A percentile compares a stretch with the other conserved stretches of the same genome.
Conservation (phyloP, 2,329 filamentous ascomycete species). For the Gyromitra esculenta region DNA sequence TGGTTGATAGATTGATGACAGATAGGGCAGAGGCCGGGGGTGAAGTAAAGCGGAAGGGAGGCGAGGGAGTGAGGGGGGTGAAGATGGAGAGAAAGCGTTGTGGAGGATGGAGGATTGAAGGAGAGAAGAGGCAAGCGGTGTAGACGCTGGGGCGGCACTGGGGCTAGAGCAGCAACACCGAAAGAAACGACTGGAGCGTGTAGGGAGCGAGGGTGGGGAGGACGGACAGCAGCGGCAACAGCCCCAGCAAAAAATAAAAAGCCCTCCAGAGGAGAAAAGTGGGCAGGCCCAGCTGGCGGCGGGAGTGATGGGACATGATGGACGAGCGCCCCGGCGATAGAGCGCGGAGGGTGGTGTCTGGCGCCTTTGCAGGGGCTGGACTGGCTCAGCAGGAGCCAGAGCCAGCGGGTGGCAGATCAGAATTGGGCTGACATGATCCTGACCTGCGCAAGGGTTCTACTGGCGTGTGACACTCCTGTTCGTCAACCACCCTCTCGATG, state of each 20-base stretch:
- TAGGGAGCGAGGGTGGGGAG: constrained; percentile 7
- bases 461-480: constrained; percentile 44
- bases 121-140: constrained; percentile 50
- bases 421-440: constrained; percentile 32
- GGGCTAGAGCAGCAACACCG: constrained; percentile 23
- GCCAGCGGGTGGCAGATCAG: constrained; percentile 44
- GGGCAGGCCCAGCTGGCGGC: constrained; percentile 36
- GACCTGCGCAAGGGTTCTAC: constrained; percentile 12
- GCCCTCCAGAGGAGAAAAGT: neutral
- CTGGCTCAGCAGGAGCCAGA: constrained; percentile 35
- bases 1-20: constrained; percentile 18
- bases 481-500: constrained; percentile 2
- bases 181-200: constrained; percentile 31
- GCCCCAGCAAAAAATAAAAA: neutral
- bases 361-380: constrained; percentile 33
- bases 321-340: constrained; percentile 37
- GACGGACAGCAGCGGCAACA: constrained; percentile 2
- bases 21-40: constrained; percentile 2
- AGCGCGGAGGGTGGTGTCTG: constrained; percentile 46
- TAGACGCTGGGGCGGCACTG: constrained; percentile 49
- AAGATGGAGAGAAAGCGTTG: neutral
- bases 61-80: constrained; percentile 16
- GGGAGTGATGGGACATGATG: constrained; percentile 47
- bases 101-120: constrained; percentile 36
- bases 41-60: constrained; percentile 9